Base-by-base conservation (phyloP, 495 filamentous ascomycete genomes). In the Staphylotrichum tortipilum region DNA sequence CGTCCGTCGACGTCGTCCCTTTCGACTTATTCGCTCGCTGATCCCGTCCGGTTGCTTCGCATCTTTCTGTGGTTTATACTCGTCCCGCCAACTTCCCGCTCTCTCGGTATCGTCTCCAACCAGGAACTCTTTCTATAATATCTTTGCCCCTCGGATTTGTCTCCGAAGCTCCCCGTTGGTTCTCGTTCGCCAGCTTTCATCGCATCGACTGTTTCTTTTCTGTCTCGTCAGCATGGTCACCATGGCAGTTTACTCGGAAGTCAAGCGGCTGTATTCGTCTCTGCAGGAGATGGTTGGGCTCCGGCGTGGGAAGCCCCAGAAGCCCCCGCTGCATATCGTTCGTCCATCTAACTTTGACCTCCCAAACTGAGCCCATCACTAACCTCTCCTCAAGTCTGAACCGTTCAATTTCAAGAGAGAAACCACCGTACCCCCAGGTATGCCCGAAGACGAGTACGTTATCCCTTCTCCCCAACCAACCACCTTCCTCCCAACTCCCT, bases 321-420 rank as follows among this genome's bases (percentile, higher is more conserved):
- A 57, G 47, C 46, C 49, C 21, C 39, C 43, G 23, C 15, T 60
- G 9, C 54, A 61, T 15, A 65, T 64, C 39, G 61, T 64, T 49
- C 34, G 59, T 23, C 28, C 23, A 12, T 2, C 21, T 36, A 4
- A 9, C 18, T 4, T 3, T 34, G 2, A 30, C 14, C 18, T 38
- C 19, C n/a, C 19, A 12, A 19, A n/a, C 23, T 18, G 4, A 38
- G 28, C 10, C 24, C 36, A 12, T 31, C n/a, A 36, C 55, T 64
- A 64, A 64, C 55, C n/a, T 17, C 31, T 23, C 15, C n/a, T n/a
- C 30, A 41, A 72, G 71, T 74, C 72, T 9, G 62, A 61, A 5
- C 71, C 72, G 4, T 75, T 71, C 63, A 57, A 71, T 53, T 73
- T 75, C 60, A 68, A 69, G 56, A 64, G 64, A 19, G 64, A 69